Conservation (phyloP, 2,329 filamentous ascomycete genomes). For the Verticillium klebahnii region DNA sequence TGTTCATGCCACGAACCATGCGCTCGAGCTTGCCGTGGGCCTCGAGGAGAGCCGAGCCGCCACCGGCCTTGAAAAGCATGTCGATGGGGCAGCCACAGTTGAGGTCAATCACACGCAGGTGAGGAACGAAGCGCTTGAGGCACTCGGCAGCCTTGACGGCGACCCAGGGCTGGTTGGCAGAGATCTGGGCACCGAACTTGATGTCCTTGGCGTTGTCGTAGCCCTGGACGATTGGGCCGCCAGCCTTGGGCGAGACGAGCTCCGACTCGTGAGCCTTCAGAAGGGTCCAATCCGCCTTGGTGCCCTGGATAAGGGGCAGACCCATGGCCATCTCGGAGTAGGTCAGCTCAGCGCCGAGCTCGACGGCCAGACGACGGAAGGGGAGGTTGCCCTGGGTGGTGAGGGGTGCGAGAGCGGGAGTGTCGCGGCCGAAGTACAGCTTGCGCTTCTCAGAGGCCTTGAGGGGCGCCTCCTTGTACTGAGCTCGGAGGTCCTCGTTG, state of each 20-base stretch:
- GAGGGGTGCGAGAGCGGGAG: constrained; percentile 86
- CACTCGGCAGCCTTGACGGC: constrained; percentile 85
- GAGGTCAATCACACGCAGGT: constrained; percentile 85
- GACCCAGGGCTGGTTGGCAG: constrained; percentile 86
- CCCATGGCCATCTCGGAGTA: constrained; percentile 99
- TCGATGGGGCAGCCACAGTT: constrained; percentile 99
- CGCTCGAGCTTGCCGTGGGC: constrained; percentile 83
- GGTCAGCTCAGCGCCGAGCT: constrained; percentile 85
- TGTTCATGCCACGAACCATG: constrained; percentile 94
- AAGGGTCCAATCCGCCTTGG: constrained; percentile 90
- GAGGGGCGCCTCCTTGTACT: constrained; percentile 81
- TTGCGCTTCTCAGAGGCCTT: constrained; percentile 88
- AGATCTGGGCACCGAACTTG: constrained; percentile 89
- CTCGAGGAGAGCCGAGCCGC: constrained; percentile 90
- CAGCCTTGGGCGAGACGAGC: constrained; percentile 56
- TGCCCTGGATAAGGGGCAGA: constrained; percentile 81
- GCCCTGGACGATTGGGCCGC: constrained; percentile 55
- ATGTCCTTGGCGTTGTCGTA: constrained; percentile 83
- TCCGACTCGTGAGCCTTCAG: constrained; percentile 90
- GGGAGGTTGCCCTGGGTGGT: constrained; percentile 97
- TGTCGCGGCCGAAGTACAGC: constrained; percentile 91
- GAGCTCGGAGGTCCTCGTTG: constrained; percentile 68
- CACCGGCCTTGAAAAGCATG: constrained; percentile 81
- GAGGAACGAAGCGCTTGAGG: constrained; percentile 70
- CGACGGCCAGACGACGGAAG: constrained; percentile 84